Evolutionary conservation across 371 early-diverging fungal species (phyloP).

Genomic region (Rhizopus arrhizus): DNA sequence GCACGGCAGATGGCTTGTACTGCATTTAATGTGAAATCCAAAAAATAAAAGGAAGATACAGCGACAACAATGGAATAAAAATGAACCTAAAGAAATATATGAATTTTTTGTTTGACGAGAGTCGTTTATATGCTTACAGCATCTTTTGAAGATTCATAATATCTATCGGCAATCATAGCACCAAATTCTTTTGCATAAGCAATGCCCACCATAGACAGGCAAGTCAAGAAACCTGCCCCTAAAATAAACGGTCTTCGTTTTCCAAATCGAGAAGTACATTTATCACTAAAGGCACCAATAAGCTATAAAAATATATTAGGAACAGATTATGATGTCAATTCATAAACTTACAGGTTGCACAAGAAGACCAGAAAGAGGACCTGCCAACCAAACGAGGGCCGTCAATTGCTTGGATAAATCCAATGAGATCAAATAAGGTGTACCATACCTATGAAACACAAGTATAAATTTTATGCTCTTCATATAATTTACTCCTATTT

Average conservation of each 20-base stretch:
- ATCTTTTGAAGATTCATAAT: constrained; percentile 54
- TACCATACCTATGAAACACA: constrained; percentile 59
- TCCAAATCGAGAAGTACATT: constrained; percentile 60
- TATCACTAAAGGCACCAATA: constrained; percentile 68
- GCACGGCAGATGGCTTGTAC: constrained; percentile 68
- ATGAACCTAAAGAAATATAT: constrained; percentile 24
- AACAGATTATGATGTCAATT: constrained; percentile 1
- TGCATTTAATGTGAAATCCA: constrained; percentile 78
- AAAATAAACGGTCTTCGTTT: constrained; percentile 65
- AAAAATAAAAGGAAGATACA: constrained; percentile 66
- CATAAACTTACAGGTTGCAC: constrained; percentile 62
- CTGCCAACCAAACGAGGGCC: constrained; percentile 76
- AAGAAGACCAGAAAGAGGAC: constrained; percentile 75
- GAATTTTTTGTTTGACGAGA: constrained; percentile 1
- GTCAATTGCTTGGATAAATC: constrained; percentile 70
- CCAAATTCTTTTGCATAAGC: constrained; percentile 67
- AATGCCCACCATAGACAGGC: constrained; percentile 64
- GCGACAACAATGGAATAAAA: constrained; percentile 55
- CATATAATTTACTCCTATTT: constrained; percentile 14
- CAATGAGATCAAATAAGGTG: constrained; percentile 72
- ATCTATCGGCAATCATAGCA: neutral
- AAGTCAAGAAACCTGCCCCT: constrained; percentile 60
- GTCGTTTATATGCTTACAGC: constrained; percentile 24
- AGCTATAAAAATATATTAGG: constrained; percentile 23
- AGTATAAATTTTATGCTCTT: neutral